Base-by-base conservation (phyloP, 352 stramenopile species). In the Thraustotheca clavata region DNA sequence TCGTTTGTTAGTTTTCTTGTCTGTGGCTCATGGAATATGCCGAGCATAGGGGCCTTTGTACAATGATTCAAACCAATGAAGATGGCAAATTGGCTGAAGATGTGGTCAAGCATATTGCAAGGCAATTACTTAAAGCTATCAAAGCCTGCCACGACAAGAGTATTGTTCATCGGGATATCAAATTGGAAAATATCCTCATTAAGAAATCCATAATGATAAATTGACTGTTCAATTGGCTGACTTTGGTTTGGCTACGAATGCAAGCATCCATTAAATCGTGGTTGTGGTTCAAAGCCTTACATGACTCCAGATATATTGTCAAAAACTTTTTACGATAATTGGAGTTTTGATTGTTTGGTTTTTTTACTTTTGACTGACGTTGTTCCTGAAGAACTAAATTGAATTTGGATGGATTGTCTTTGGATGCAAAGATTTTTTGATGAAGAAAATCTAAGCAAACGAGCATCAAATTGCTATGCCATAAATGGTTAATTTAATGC, bases 171-270 rank as follows among this genome's bases (percentile, higher is more conserved):
- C 82, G 82, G 29, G 82, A 91, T 57, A 75, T 91, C 57, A 91
- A 91, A 36, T 80, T 80, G 0, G 82, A 91, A 59, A 91, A 91
- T 50, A 89, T 91, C 35, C 39, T 47, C 39, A 24, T 47, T n/a
- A 47, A n/a, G 2, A n/a, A 2, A 4, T 47, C 2, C n/a, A 47
- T 24, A n/a, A n/a, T 4, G 22, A n/a, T n/a, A n/a, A n/a, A n/a
- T n/a, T n/a, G n/a, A n/a, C 78, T 8, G 78, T 88, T 16, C 88
- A 91, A 65, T 80, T 91, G 34, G 82, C 76, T 14, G 82, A 89
- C 67, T 89, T 89, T 65, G 82, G 78, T 22, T 71, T 91, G n/a
- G 82, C 79, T 1, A 86, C 83, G 39, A 65, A 86, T 71, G 88
- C 0, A 68, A 69, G 12, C 50, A 76, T 2, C 62, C 70, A 67